Percentiles rank a stretch among this genome's conserved stretches.
Evolutionary conservation across 805 yeast genomes (phyloP).

Genomic region (Starmerella bacillaris): DNA sequence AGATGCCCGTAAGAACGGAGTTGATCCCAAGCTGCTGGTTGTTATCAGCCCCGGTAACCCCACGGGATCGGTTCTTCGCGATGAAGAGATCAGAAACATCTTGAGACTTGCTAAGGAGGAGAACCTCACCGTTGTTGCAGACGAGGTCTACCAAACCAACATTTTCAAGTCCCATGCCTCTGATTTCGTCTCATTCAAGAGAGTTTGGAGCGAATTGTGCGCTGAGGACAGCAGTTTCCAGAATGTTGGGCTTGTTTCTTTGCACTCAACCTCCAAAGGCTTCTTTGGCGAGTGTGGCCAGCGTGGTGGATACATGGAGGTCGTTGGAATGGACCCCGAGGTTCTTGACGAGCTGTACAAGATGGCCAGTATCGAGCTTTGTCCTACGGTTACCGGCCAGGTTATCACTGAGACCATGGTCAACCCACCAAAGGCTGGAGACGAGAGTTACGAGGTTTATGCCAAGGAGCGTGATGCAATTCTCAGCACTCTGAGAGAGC

Average conservation of each 20-base stretch:
- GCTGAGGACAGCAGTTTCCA: constrained; percentile 34
- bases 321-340: constrained; percentile 58
- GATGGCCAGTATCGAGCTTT: constrained; percentile 74
- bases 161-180: constrained; percentile 40
- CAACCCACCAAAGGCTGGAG: constrained; percentile 71
- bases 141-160: constrained; percentile 94
- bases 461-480: constrained; percentile 43
- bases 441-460: constrained; percentile 52
- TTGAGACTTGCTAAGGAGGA: constrained; percentile 66
- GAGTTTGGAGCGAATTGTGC: constrained; percentile 51
- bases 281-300: constrained; percentile 98
- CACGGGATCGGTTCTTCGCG: constrained; percentile 68
- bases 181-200: constrained; percentile 67
- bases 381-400: constrained; percentile 93
- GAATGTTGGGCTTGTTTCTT: constrained; percentile 72
- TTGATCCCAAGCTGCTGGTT: constrained; percentile 61
- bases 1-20: constrained; percentile 33
- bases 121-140: constrained; percentile 79
- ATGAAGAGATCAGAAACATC: constrained; percentile 49
- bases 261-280: constrained; percentile 97
- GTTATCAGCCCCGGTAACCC: constrained; percentile 98
- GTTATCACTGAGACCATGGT: constrained; percentile 84
- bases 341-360: constrained; percentile 58
- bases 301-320: constrained; percentile 97
- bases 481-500: constrained; percentile 39